phyloP scores from a whole-genome alignment of 805 yeast species.

The Kluyveromyces wickerhamii region DNA sequence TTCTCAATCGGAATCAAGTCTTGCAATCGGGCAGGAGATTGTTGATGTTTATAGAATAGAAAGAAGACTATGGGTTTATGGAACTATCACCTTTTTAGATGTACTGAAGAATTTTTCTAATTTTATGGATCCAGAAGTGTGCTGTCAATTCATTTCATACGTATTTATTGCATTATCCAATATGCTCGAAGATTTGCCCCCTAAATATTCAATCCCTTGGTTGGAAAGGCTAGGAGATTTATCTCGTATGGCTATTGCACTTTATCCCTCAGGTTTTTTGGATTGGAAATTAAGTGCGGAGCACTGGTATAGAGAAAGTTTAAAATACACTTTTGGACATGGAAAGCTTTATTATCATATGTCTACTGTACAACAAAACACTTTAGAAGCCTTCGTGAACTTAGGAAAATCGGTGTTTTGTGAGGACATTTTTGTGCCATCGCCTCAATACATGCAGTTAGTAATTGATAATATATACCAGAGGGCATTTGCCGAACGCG shows the following conservation, averaged over 20 bases:
- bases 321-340: slow-evolving; percentile 69
- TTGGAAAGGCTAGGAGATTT: slow-evolving; percentile 79
- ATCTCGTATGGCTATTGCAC: slow-evolving; percentile 80
- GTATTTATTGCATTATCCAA: slow-evolving; percentile 49
- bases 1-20: slow-evolving; percentile 44
- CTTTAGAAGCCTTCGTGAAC: slow-evolving; percentile 67
- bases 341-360: slow-evolving; percentile 83
- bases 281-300: slow-evolving; percentile 84
- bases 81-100: slow-evolving; percentile 72
- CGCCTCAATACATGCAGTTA: slow-evolving; percentile 66
- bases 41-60: slow-evolving; percentile 73
- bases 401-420: slow-evolving; percentile 74
- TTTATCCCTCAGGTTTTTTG: slow-evolving; percentile 68
- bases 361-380: slow-evolving; percentile 72
- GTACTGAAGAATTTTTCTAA: slow-evolving; percentile 68
- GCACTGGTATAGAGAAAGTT: slow-evolving; percentile 71
- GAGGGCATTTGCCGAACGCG: slow-evolving; percentile 37
- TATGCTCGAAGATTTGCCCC: slow-evolving; percentile 33
- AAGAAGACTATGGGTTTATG: slow-evolving; percentile 78
- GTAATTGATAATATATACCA: slow-evolving; percentile 72
- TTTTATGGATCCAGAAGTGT: slow-evolving; percentile 70
- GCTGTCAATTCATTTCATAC: slow-evolving; percentile 64
- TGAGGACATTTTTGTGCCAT: slow-evolving; percentile 77
- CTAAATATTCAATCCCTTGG: slow-evolving; percentile 43
- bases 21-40: slow-evolving; percentile 53